Conservation (phyloP, 2,329 filamentous ascomycete genomes). For the Aspergillus pseudoglaucus region DNA sequence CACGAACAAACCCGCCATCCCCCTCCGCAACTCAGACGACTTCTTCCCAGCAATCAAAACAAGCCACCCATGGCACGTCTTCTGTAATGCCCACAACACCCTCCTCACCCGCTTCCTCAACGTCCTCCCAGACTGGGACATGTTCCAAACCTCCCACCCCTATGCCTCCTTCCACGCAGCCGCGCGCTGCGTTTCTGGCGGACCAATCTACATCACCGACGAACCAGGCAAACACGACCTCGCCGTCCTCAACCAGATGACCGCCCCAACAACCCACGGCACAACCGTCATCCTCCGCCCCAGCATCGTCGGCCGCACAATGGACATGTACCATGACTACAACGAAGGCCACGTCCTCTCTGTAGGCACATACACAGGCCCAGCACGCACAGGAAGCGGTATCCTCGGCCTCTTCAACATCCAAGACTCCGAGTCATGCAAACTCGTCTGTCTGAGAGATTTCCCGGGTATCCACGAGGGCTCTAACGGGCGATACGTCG, state of each 20-base stretch:
- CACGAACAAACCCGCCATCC: conserved; percentile 63
- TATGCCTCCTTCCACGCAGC: conserved; percentile 85
- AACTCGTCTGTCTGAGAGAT: conserved; percentile 62
- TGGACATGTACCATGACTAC: conserved; percentile 69
- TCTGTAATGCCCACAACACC: conserved; percentile 84
- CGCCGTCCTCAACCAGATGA: conserved; percentile 71
- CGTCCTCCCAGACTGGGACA: conserved; percentile 76
- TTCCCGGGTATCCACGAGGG: conserved; percentile 63
- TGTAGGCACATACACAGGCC: conserved; percentile 70
- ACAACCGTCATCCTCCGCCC: conserved; percentile 78
- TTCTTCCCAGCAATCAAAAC: conserved; percentile 79
- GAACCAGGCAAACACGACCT: conserved; percentile 74
- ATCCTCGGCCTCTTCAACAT: conserved; percentile 85
- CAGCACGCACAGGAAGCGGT: conserved; percentile 60
- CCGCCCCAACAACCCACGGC: conserved; percentile 62
- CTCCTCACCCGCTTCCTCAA: conserved; percentile 80
- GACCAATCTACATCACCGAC: conserved; percentile 92
- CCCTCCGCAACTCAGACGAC: conserved; percentile 79
- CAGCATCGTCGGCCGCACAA: conserved; percentile 63
- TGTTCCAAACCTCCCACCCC: conserved; percentile 62
- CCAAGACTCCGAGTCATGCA: conserved; percentile 53
- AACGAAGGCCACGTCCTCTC: conserved; percentile 68
- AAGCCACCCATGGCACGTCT: conserved; percentile 91
- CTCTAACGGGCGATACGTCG: conserved; percentile 55
- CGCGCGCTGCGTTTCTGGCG: conserved; percentile 80